Evolutionary conservation across 2,329 filamentous ascomycete genomes (phyloP), one percentile per base, ranked within the genome.

Genomic region (Xylariaceae sp.): DNA sequence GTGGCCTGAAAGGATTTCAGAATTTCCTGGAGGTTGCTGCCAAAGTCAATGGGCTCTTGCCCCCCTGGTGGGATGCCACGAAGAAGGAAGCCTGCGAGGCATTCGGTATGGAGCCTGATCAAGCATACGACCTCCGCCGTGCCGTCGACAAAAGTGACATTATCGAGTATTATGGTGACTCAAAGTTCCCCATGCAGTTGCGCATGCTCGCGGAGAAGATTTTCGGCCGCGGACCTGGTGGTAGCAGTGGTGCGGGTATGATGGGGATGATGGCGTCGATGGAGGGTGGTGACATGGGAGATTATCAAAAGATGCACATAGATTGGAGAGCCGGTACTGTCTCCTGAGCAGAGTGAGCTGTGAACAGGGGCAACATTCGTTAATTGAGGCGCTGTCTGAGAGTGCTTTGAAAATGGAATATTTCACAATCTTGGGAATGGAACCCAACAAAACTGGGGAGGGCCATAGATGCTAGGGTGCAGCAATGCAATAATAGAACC

Each of bases 101-200:
- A 17, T 32, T 53, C 2, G 48, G 48, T 4, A 47, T 46, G 48
- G 40, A 33, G 20, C 22, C 37, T 10, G 22, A 32, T n/a, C 21
- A 41, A 16, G 48, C 37, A 42, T 21, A 27, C 2, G 11, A 42
- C 22, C 48, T 53, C 21, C 29, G 36, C 19, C 22, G 40, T 16
- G 40, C 37, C 16, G 38, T 48, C 6, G 37, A 49, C 27, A 54
- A 54, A 44, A 35, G 37, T 39, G 49, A 50, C 25, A 35, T 54
- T 17, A 46, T 52, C 29, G 61, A 70, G 19, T 63, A 70, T 39
- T 77, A 77, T 38, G 64, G 65, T 3, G 66, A 76, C 39, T 5
- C 42, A 1, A 54, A 53, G 2, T 74, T 76, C 47, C 68, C 73
- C 2, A 74, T 75, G 71, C 70, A 76, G 63, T 58, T 78, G 39